Evolutionary conservation across 148 eudicot species (phyloP).

Genomic region (Hydrangea macrophylla): DNA sequence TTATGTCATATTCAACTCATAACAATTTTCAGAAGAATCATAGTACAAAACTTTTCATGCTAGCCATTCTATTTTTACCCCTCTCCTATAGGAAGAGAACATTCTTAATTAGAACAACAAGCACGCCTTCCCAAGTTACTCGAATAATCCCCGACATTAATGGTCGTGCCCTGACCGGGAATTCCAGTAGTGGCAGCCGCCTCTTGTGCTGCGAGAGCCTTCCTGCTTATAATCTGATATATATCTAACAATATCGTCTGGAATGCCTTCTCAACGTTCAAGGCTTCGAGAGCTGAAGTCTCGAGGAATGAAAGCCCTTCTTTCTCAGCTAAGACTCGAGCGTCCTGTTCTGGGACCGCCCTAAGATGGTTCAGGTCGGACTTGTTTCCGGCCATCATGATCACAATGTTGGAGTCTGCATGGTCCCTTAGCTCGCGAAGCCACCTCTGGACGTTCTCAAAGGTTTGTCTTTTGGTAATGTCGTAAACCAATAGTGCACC

Average conservation of each 20-base stretch:
- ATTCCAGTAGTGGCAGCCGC: conserved; percentile 29
- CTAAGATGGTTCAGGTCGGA: conserved; percentile 62
- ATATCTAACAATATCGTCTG: conserved; percentile 58
- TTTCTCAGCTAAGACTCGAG: conserved; percentile 45
- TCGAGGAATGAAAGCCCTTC: conserved; percentile 63
- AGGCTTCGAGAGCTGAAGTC: conserved; percentile 71
- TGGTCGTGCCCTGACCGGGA: conserved; percentile 59
- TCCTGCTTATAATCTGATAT: conserved; percentile 58
- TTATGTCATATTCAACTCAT: too few species aligned
- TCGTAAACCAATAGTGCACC: conserved; percentile 60
- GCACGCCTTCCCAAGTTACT: conserved; percentile 16
- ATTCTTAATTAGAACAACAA: conserved; percentile 36
- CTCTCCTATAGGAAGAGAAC: not conserved
- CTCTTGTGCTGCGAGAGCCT: conserved; percentile 71
- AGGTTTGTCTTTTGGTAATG: conserved; percentile 64
- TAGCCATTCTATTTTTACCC: not conserved
- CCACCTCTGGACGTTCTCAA: conserved; percentile 67
- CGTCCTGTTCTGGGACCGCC: conserved; percentile 44
- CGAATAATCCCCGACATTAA: conserved; percentile 39
- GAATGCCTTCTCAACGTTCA: conserved; percentile 69
- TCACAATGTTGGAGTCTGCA: conserved; percentile 70
- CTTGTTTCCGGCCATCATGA: conserved; percentile 79
- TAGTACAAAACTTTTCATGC: not conserved
- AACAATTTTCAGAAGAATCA: too few species aligned
- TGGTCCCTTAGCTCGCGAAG: conserved; percentile 71